Evolutionary conservation across 179 eudicot genomes (phyloP), one percentile per base, ranked within the genome.

Genomic region (Carnegiea gigantea): DNA sequence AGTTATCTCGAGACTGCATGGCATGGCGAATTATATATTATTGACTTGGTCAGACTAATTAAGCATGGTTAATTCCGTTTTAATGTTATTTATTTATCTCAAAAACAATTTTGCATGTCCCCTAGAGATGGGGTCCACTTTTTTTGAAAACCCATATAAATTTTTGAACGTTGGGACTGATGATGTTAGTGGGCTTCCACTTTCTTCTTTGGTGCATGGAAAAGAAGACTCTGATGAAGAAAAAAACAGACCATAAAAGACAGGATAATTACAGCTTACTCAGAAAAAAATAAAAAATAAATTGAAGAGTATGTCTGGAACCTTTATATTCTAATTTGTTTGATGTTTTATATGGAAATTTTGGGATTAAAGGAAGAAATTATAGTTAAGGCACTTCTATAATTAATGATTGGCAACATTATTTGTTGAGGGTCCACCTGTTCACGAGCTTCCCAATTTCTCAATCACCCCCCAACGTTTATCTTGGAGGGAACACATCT

Each of bases 91-190:
- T 62, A 62, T 18, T 21, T 2, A 70, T 8, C 57, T 10, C 17
- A 10, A 70, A 59, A 73, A 33, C 54, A 24, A 18, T 36, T 38
- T 60, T 59, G 26, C 9, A 57, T 17, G 46, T 4, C 23, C 73
- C 48, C 65, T 33, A 48, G n/a, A 23, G 12, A 65, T 49, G 59
- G 65, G 79, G 76, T 40, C 84, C 81, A 71, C 59, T 20, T 24
- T 4, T 53, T 77, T 77, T 57, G 80, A 82, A 70, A 51, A 78
- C 20, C 10, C 14, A 72, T 12, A 38, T 75, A 26, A 67, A 64
- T 51, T 14, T 82, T 28, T n/a, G 84, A 82, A 82, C 85, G 85
- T 82, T 82, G 81, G 85, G 78, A 82, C 24, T 70, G 73, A 14
- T 67, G 72, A 67, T 60, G 8, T n/a, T 40, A 77, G 81, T 82